Percentiles rank a stretch among this genome's conserved stretches.
Conservation (phyloP, 2,329 filamentous ascomycete species). For the Proliferodiscus dingleyae region DNA sequence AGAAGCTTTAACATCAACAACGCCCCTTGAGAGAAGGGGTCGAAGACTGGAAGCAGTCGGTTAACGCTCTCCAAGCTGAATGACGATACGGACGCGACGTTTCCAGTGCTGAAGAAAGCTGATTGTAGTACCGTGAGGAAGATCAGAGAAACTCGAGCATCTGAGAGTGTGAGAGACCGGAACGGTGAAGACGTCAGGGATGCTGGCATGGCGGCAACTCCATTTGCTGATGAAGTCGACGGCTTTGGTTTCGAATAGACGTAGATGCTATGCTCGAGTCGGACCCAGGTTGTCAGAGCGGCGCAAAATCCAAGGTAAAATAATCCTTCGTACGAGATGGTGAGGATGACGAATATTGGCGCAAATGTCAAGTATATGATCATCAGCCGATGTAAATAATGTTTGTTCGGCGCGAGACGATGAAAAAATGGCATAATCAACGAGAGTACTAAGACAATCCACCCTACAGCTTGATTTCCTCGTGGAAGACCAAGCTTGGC, state of each 20-base stretch:
- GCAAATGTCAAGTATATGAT: constrained; percentile 90
- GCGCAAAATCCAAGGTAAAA: constrained; percentile 90
- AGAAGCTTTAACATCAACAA: constrained; percentile 85
- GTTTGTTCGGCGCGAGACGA: constrained; percentile 69
- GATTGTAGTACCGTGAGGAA: constrained; percentile 94
- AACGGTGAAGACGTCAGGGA: constrained; percentile 27
- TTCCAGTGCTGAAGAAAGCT: constrained; percentile 94
- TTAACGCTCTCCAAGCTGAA: constrained; percentile 90
- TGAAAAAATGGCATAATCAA: constrained; percentile 78
- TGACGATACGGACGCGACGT: constrained; percentile 87
- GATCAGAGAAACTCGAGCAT: constrained; percentile 84
- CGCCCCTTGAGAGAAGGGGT: constrained; percentile 85
- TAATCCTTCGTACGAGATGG: constrained; percentile 93
- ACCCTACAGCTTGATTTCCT: constrained; percentile 84
- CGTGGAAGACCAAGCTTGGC: constrained; percentile 78
- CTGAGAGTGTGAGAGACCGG: constrained; percentile 72
- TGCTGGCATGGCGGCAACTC: constrained; percentile 17
- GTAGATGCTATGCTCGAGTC: constrained; percentile 78
- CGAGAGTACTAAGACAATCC: constrained; percentile 71
- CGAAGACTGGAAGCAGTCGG: constrained; percentile 85
- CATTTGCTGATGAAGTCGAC: constrained; percentile 14
- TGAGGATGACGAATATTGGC: constrained; percentile 90
- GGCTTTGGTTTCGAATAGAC: constrained; percentile 33
- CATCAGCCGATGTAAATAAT: constrained; percentile 86
- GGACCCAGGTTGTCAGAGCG: constrained; percentile 81